Evolutionary conservation across 108 stramenopile species (phyloP), one percentile per base, ranked within the genome.

Genomic region (Bacterosira constricta): DNA sequence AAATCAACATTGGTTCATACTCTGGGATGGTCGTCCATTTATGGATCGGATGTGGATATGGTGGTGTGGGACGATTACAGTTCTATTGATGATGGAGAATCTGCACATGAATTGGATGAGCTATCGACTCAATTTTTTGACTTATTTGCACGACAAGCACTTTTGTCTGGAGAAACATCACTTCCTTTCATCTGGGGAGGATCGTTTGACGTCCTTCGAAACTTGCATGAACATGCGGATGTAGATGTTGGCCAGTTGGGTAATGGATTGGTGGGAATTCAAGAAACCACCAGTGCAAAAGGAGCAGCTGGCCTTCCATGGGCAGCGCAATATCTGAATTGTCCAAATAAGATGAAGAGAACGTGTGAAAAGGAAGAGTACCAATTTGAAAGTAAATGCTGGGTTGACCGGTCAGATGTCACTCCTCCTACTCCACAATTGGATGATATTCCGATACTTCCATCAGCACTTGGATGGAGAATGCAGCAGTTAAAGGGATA

Each of bases 201-300:
- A 13, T 37, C 69, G 20, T 90, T 91, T 66, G 75, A 85, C 12
- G 39, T 91, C 6, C 65, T 94, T 44, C 79, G 83, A 18, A 68
- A 75, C 39, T 69, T 89, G 10, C 87, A 91, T 60, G 80, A 88
- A 75, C 37, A 80, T 26, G 90, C 87, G 1, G 93, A 87, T 66
- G 90, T 70, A 5, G 90, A 91, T 63, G 83, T 94, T 20, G 90
- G 90, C 18, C 86, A 85, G 39, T 80, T 83, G 30, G 90, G 93
- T 2, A 71, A 47, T 51, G 89, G 73, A 0, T 55, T 75, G 66
- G 56, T 64, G 56, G 83, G 83, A 15, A 57, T 91, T 15, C 65
- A 81, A 6, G 73, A 69, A 57, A 85, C 83, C n/a, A 74, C 64
- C 31, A 80, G 72, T 71, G 66, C 67, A 7, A 79, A 77, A 29